A percentile compares a stretch with the other conserved stretches of the same genome.
phyloP scores from a whole-genome alignment of 2,329 filamentous ascomycete genomes.

The Pezicula carpinea region DNA sequence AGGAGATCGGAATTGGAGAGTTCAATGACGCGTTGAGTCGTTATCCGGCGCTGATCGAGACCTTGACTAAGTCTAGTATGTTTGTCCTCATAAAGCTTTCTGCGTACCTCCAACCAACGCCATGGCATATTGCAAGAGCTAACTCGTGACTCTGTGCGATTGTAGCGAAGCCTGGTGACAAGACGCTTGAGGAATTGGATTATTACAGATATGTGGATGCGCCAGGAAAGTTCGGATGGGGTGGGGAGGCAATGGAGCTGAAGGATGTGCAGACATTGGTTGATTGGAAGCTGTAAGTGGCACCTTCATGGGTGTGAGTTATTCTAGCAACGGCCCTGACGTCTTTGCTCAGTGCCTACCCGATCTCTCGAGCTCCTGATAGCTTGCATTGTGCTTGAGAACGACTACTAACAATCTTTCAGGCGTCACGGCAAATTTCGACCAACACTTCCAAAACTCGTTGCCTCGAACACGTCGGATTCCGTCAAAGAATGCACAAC shows the following conservation, averaged over 20 bases:
- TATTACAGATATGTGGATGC: conserved; percentile 53
- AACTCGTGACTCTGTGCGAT: not conserved
- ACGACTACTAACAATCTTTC: conserved; percentile 2
- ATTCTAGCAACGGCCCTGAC: conserved; percentile 9
- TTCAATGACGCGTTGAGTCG: conserved; percentile 24
- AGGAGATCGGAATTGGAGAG: conserved; percentile 18
- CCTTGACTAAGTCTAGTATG: conserved; percentile 19
- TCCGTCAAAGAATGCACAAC: conserved; percentile 44
- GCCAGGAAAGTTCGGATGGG: conserved; percentile 38
- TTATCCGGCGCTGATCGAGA: conserved; percentile 22
- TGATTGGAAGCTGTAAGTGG: conserved; percentile 67
- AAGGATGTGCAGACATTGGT: conserved; percentile 57
- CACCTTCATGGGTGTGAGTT: conserved; percentile 9
- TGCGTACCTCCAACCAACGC: not conserved
- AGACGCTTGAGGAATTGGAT: conserved; percentile 51
- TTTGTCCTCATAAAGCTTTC: conserved; percentile 1
- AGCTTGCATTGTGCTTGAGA: conserved; percentile 6
- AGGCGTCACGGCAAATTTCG: conserved; percentile 56
- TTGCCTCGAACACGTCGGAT: conserved; percentile 47
- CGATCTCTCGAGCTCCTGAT: not conserved
- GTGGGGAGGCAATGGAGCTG: conserved; percentile 41
- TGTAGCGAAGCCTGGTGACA: conserved; percentile 20
- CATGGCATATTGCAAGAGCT: not conserved
- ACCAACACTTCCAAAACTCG: conserved; percentile 54
- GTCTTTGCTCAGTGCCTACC: not conserved